Conservation (phyloP, 805 yeast species). For the Ogataea methylovora region DNA sequence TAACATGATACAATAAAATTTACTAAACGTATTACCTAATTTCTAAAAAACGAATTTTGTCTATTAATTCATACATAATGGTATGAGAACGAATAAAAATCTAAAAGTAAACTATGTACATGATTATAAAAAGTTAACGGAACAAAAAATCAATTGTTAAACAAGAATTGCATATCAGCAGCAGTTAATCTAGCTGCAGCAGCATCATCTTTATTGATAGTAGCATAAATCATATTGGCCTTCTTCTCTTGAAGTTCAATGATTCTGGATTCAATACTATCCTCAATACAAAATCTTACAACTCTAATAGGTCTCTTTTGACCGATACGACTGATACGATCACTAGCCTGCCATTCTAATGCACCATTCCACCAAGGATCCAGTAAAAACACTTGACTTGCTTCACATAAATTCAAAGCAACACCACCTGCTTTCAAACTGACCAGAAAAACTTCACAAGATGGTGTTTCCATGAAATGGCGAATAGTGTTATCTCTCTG, state of each 20-base stretch:
- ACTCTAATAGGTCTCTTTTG: constrained; percentile 92
- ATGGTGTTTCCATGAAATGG: constrained; percentile 86
- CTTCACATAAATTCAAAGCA: constrained; percentile 92
- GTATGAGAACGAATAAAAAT: too few relatives aligned
- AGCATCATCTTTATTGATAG: constrained; percentile 85
- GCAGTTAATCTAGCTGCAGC: constrained; percentile 88
- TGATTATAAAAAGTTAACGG: too few relatives aligned
- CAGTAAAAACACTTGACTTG: constrained; percentile 89
- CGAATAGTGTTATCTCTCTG: constrained; percentile 90
- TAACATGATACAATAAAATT: too few relatives aligned
- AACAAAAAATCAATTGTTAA: constrained; percentile 81
- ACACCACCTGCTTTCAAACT: constrained; percentile 99
- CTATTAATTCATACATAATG: too few relatives aligned
- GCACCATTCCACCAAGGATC: constrained; percentile 99
- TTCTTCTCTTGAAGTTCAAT: constrained; percentile 95
- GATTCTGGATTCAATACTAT: constrained; percentile 92
- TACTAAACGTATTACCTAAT: too few relatives aligned
- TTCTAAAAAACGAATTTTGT: too few relatives aligned
- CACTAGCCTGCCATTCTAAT: constrained; percentile 97
- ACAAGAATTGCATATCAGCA: constrained; percentile 90
- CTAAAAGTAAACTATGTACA: too few relatives aligned
- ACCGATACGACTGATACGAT: constrained; percentile 95
- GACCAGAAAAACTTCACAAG: constrained; percentile 89
- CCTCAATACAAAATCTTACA: constrained; percentile 90
- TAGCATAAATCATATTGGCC: constrained; percentile 97